phyloP scores from a whole-genome alignment of 441 rosid species.

The Dalechampia spathulata region DNA sequence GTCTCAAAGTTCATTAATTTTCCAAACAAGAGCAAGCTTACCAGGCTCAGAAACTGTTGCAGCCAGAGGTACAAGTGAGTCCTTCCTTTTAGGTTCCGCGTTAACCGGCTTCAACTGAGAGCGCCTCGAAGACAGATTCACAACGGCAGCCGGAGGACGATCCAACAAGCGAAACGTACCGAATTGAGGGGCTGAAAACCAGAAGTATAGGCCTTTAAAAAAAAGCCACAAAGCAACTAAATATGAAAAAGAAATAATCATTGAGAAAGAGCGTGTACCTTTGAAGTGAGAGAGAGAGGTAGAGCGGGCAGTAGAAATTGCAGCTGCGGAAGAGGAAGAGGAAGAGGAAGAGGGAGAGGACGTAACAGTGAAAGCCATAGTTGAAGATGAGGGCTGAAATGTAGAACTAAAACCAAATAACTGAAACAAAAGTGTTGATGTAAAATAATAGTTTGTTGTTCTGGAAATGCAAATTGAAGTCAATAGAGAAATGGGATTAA shows the following conservation, averaged over 20 bases:
- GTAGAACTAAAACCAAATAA: background rate
- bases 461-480: background rate
- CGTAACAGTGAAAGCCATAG: conserved; percentile 50
- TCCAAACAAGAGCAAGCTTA: too few relatives aligned
- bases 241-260: background rate
- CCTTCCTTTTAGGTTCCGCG: conserved; percentile 52
- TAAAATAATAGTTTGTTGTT: too few relatives aligned
- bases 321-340: conserved; percentile 12
- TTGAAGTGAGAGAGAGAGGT: conserved; percentile 32
- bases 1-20: too few relatives aligned
- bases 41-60: conserved; percentile 55
- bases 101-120: conserved; percentile 42
- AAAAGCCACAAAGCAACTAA: background rate
- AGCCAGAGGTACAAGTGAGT: conserved; percentile 45
- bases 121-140: conserved; percentile 36
- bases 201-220: conserved; percentile 2
- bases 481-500: conserved; percentile 8
- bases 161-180: conserved; percentile 46
- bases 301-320: conserved; percentile 31
- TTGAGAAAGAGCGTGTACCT: conserved; percentile 25
- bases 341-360: conserved; percentile 35
- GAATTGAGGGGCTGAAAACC: conserved; percentile 40
- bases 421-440: too few relatives aligned
- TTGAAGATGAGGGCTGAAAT: background rate
- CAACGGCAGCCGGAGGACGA: conserved; percentile 28